A percentile compares a stretch with the other conserved stretches of the same genome.
phyloP scores from a whole-genome alignment of 1,284 basidiomycete species.

The Melanopsichium pennsylvanicum region DNA sequence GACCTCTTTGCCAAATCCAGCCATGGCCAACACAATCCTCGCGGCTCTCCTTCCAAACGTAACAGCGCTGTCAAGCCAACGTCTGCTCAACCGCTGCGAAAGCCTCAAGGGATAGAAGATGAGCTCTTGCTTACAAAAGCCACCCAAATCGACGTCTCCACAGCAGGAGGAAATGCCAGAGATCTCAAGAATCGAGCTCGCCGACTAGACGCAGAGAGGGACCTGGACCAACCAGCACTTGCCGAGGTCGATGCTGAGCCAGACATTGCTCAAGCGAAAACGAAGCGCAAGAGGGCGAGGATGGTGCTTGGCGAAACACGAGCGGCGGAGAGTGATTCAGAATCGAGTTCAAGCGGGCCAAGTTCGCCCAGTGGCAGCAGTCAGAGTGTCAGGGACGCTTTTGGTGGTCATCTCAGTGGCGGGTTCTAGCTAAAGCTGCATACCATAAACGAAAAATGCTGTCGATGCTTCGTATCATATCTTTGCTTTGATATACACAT shows the following conservation, averaged over 20 bases:
- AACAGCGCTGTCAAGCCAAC: not conserved
- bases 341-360: slow-evolving; percentile 14
- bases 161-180: slow-evolving; percentile 10
- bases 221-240: slow-evolving; percentile 37
- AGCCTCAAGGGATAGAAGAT: slow-evolving; percentile 7
- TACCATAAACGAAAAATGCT: too few relatives aligned
- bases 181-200: slow-evolving; percentile 34
- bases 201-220: slow-evolving; percentile 33
- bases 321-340: slow-evolving; percentile 25
- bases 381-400: slow-evolving; percentile 70
- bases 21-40: too few relatives aligned
- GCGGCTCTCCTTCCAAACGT: not conserved
- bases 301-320: slow-evolving; percentile 45
- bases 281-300: slow-evolving; percentile 37
- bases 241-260: slow-evolving; percentile 23
- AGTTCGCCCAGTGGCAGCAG: slow-evolving; percentile 33
- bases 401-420: slow-evolving; percentile 64
- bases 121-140: slow-evolving; percentile 26
- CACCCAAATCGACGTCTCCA: slow-evolving; percentile 24
- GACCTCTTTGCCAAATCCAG: slow-evolving; percentile 39
- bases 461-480: not conserved
- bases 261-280: slow-evolving; percentile 23
- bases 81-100: slow-evolving; percentile 15
- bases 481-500: not conserved
- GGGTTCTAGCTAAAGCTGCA: slow-evolving; percentile 12